Evolutionary conservation across 805 yeast species (phyloP).

Genomic region (Cyberlindnera meyerae): DNA sequence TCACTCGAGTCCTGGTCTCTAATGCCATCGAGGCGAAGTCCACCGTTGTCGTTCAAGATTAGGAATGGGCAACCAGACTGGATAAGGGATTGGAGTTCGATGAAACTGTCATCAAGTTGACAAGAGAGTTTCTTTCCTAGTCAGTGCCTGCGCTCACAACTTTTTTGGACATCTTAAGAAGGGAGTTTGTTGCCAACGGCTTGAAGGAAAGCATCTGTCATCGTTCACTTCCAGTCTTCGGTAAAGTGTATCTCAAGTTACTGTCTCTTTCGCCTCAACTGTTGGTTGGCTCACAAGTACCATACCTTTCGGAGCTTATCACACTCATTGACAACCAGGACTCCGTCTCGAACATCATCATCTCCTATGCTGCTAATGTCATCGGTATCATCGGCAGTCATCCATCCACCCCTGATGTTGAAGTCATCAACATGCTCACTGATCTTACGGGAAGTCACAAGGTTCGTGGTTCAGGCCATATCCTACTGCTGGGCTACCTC

Average conservation of each 20-base stretch:
- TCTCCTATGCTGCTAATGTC: slow-evolving; percentile 36
- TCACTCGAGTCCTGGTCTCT: slow-evolving; percentile 58
- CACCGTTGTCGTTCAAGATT: slow-evolving; percentile 62
- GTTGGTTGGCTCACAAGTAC: slow-evolving; percentile 2
- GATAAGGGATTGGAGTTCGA: slow-evolving; percentile 69
- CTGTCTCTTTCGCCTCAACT: slow-evolving; percentile 23
- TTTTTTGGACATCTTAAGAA: slow-evolving; percentile 18
- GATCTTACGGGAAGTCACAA: background rate
- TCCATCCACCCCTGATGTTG: slow-evolving; percentile 21
- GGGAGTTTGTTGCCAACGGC: slow-evolving; percentile 18
- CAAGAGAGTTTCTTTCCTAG: slow-evolving; percentile 22
- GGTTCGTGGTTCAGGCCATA: background rate
- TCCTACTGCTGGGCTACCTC: slow-evolving; percentile 38
- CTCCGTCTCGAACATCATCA: slow-evolving; percentile 18
- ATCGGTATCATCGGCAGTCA: slow-evolving; percentile 49
- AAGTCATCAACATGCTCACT: slow-evolving; percentile 7
- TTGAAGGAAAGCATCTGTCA: slow-evolving; percentile 15
- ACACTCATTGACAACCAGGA: background rate
- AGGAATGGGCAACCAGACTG: slow-evolving; percentile 66
- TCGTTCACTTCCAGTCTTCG: slow-evolving; percentile 29
- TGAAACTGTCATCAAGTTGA: slow-evolving; percentile 37
- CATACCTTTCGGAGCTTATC: slow-evolving; percentile 25
- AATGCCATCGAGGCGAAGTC: slow-evolving; percentile 47
- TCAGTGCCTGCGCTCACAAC: slow-evolving; percentile 33
- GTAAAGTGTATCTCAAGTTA: slow-evolving; percentile 28